A percentile compares a stretch with the other conserved stretches of the same genome.
Evolutionary conservation across 2,329 filamentous ascomycete genomes (phyloP).

Genomic region (Aspergillus pseudoviridinutans): DNA sequence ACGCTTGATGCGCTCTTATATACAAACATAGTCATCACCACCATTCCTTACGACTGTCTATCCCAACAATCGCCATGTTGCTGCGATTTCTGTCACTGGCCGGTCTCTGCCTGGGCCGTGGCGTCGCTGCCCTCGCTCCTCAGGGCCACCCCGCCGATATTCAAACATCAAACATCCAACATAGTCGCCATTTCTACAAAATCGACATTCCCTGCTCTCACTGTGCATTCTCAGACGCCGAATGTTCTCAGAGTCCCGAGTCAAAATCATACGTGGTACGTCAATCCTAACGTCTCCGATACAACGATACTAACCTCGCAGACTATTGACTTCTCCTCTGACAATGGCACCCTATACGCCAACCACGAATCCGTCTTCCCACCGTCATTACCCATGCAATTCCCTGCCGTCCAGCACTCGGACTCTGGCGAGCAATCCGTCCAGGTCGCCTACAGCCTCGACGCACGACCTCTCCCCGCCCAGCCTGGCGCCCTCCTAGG

Average conservation of each 20-base stretch:
- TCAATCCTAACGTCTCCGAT: background rate
- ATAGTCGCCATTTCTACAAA: constrained; percentile 3
- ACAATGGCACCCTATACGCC: constrained; percentile 25
- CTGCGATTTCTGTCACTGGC: constrained; percentile 12
- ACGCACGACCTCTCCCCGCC: constrained; percentile 19
- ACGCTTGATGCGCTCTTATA: background rate
- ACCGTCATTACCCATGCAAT: constrained; percentile 21
- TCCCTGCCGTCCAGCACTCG: constrained; percentile 22
- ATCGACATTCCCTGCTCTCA: constrained; percentile 12
- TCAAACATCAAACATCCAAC: background rate
- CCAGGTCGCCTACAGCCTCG: constrained; percentile 20
- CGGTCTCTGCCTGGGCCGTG: constrained; percentile 9
- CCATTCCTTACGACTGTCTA: background rate
- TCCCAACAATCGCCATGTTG: constrained; percentile 8
- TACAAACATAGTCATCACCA: background rate
- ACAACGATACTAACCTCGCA: constrained; percentile 11
- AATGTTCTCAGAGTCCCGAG: constrained; percentile 9
- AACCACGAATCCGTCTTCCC: constrained; percentile 29
- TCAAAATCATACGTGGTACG: constrained; percentile 11
- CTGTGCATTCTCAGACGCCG: constrained; percentile 14
- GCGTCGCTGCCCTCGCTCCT: constrained; percentile 1
- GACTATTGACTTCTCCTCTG: constrained; percentile 26
- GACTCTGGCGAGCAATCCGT: constrained; percentile 11
- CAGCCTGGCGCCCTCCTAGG: constrained; percentile 11
- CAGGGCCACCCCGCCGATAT: background rate